Base-by-base conservation (phyloP, 2,329 filamentous ascomycete genomes). In the Pseudogymnoascus sp. region DNA sequence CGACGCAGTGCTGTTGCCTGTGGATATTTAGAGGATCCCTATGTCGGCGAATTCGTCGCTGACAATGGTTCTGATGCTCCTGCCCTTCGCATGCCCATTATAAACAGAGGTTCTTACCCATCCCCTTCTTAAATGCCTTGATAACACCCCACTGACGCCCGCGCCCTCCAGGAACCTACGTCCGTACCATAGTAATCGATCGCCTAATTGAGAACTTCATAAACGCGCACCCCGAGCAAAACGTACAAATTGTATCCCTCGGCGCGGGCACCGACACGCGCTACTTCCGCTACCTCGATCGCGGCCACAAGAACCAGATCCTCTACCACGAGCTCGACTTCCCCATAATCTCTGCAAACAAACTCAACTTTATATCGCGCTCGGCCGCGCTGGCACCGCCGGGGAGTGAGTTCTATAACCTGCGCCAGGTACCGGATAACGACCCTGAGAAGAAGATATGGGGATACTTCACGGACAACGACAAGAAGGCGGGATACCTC, bases 271-370 rank as follows among this genome's bases (percentile, higher is more conserved):
- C 92, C 9, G 94, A 99, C 71, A 97, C 94, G 6, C 84, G 94
- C 14, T 88, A 86, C 63, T 91, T 97, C 70, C 86, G 90, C 18
- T 54, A 35, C 5, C 25, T 54, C 7, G 62, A 69, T 28, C 62
- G 60, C 1, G 66, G 69, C 30, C 25, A 60, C 57, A 35, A 34
- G 0, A 60, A 63, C 6, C 62, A 64, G 20, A 73, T 96, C 16
- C 72, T 88, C 62, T 99, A 97, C 73, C 92, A 97, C 73, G 94
- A 99, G 73, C 78, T 99, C 61, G 94, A 99, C 73, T 97, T 97
- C 69, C 81, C 88, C 0, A 74, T 81, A 20, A 91, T 92, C 60
- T 86, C 85, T n/a, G 71, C 76, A 2, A 79, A 81, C 41, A 96
- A 72, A 61, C 62, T 59, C 7, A 61, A 35, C 3, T 65, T 64